Evolutionary conservation across 441 rosid species (phyloP).

Genomic region (Kokia cookei): DNA sequence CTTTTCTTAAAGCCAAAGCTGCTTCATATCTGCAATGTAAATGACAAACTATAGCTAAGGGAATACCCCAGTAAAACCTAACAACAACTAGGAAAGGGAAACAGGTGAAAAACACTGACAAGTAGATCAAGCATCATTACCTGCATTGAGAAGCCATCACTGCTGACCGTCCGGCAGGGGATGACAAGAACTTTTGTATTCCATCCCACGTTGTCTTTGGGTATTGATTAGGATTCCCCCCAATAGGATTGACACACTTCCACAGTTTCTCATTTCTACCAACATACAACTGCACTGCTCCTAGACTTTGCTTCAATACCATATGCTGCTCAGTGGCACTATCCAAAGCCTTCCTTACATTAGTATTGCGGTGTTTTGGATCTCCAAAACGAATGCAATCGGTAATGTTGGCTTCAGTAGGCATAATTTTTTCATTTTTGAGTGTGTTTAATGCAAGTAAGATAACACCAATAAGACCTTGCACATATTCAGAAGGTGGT

Average conservation of each 20-base stretch:
- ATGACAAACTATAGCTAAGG: background rate
- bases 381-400: slow-evolving; percentile 60
- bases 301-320: slow-evolving; percentile 41
- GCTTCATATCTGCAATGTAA: slow-evolving; percentile 54
- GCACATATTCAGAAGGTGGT: slow-evolving; percentile 45
- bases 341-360: slow-evolving; percentile 52
- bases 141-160: slow-evolving; percentile 46
- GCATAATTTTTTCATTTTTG: slow-evolving; percentile 51
- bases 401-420: slow-evolving; percentile 51
- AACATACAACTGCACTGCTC: slow-evolving; percentile 45
- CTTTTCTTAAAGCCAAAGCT: slow-evolving; percentile 41
- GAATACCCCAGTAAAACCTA: background rate
- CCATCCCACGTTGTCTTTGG: slow-evolving; percentile 49
- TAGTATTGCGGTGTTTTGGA: slow-evolving; percentile 41
- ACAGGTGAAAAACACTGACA: background rate
- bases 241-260: slow-evolving; percentile 56
- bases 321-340: slow-evolving; percentile 47
- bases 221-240: slow-evolving; percentile 42
- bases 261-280: slow-evolving; percentile 47
- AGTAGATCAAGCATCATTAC: slow-evolving; percentile 17
- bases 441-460: slow-evolving; percentile 50
- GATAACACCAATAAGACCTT: slow-evolving; percentile 61
- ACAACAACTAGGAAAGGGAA: background rate
- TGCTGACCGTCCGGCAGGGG: slow-evolving; percentile 38
- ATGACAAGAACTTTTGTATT: slow-evolving; percentile 37